phyloP scores from a whole-genome alignment of 1,139 yeast genomes.

The Debaryomycetaceae sp. region DNA sequence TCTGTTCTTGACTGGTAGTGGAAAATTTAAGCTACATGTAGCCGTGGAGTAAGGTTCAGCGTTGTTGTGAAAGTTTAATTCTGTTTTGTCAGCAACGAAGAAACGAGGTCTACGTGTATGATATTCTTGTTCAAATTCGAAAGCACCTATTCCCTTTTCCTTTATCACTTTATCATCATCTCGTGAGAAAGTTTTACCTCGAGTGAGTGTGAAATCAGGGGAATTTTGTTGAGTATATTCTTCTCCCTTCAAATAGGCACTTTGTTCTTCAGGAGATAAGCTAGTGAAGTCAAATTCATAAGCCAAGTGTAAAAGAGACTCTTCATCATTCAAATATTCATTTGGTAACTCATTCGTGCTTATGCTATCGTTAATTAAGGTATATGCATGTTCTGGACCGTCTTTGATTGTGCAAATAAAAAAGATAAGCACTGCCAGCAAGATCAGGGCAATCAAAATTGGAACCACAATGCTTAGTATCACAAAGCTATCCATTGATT shows the following conservation, averaged over 20 bases:
- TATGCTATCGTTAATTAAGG: slow-evolving; percentile 13
- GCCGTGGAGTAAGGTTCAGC: slow-evolving; percentile 45
- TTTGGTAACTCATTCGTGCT: slow-evolving; percentile 16
- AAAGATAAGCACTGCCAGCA: slow-evolving; percentile 4
- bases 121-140: slow-evolving; percentile 38
- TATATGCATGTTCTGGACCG: slow-evolving; percentile 14
- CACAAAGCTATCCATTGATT: slow-evolving; percentile 9
- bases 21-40: slow-evolving; percentile 51
- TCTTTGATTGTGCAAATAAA: slow-evolving; percentile 1
- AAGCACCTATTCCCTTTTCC: slow-evolving; percentile 41
- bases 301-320: slow-evolving; percentile 31
- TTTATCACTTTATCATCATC: slow-evolving; percentile 32
- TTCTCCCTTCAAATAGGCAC: slow-evolving; percentile 32
- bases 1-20: slow-evolving; percentile 59
- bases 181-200: slow-evolving; percentile 32
- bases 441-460: slow-evolving; percentile 10
- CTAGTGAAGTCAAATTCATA: slow-evolving; percentile 36
- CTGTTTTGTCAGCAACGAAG: slow-evolving; percentile 62
- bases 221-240: slow-evolving; percentile 32
- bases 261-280: slow-evolving; percentile 44
- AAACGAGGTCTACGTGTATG: slow-evolving; percentile 29
- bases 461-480: slow-evolving; percentile 13
- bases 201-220: slow-evolving; percentile 26
- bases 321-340: slow-evolving; percentile 44
- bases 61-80: slow-evolving; percentile 49